phyloP scores from a whole-genome alignment of 768 basidiomycete genomes.

The Royoungia palumana region DNA sequence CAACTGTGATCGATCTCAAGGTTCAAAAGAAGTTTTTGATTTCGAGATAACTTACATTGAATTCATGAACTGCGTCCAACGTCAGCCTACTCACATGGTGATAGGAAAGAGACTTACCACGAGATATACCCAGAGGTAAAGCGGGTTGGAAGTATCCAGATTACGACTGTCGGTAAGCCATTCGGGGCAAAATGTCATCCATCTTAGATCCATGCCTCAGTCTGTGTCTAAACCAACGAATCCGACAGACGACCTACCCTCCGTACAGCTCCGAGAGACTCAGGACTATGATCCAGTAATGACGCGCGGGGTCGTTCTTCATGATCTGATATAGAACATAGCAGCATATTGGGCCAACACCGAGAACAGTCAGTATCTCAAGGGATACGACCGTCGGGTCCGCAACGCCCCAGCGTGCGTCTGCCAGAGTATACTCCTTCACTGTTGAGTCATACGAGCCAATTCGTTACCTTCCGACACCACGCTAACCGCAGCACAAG shows the following conservation, averaged over 20 bases:
- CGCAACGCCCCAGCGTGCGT: constrained; percentile 76
- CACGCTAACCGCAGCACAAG: background rate
- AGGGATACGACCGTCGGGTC: constrained; percentile 81
- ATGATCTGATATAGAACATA: constrained; percentile 67
- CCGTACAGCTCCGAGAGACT: constrained; percentile 78
- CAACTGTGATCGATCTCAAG: constrained; percentile 46
- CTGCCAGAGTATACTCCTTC: constrained; percentile 79
- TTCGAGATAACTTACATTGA: constrained; percentile 49
- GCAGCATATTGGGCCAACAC: constrained; percentile 68
- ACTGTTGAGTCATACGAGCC: constrained; percentile 41
- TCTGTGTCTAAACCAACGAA: background rate
- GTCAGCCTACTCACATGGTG: background rate
- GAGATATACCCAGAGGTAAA: constrained; percentile 81
- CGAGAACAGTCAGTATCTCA: constrained; percentile 77
- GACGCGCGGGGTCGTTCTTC: constrained; percentile 55
- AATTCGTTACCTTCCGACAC: background rate
- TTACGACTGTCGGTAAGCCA: constrained; percentile 76
- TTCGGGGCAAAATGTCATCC: constrained; percentile 90
- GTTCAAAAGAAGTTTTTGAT: background rate
- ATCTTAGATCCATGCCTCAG: constrained; percentile 36
- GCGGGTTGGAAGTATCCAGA: constrained; percentile 63
- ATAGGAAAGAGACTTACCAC: constrained; percentile 46
- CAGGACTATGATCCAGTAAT: constrained; percentile 71
- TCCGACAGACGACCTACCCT: constrained; percentile 42
- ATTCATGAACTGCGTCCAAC: constrained; percentile 66